Percentiles rank a stretch among this genome's conserved stretches.
Evolutionary conservation across 2,329 filamentous ascomycete genomes (phyloP).

Genomic region (Plenodomus tracheiphilus): DNA sequence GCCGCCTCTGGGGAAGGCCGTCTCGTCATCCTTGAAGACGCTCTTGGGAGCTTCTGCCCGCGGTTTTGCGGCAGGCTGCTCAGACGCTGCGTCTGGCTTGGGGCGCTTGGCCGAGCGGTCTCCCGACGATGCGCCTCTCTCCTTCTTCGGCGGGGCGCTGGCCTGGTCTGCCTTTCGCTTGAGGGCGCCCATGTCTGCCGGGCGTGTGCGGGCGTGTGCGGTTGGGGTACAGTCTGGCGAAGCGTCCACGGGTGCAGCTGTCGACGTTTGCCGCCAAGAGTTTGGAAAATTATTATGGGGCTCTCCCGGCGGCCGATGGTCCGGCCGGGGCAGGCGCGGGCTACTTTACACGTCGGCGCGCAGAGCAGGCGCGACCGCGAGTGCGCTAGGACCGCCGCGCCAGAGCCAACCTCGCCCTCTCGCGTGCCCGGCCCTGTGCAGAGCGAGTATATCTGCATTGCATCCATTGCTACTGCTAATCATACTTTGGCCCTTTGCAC

Average conservation of each 20-base stretch:
- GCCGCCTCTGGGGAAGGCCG: conserved; percentile 88
- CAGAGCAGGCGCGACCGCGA: conserved; percentile 2
- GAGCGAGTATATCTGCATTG: neutral
- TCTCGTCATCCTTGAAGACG: conserved; percentile 74
- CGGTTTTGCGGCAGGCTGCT: conserved; percentile 31
- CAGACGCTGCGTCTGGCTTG: conserved; percentile 38
- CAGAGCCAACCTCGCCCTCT: neutral
- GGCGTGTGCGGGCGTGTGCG: conserved; percentile 1
- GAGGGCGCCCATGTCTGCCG: conserved; percentile 46
- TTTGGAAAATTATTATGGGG: conserved; percentile 12
- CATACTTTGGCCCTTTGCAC: too few relatives aligned
- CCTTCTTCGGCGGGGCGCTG: conserved; percentile 34
- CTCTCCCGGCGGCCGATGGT: conserved; percentile 7
- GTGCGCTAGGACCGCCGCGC: neutral
- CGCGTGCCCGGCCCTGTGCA: too few relatives aligned
- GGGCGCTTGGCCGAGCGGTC: conserved; percentile 44
- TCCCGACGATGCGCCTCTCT: conserved; percentile 27
- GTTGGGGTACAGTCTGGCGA: too few relatives aligned
- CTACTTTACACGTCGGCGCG: conserved; percentile 4
- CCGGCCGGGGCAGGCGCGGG: neutral
- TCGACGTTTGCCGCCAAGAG: conserved; percentile 23
- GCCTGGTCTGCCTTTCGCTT: conserved; percentile 52
- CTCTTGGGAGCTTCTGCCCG: conserved; percentile 44
- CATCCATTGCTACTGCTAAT: neutral
- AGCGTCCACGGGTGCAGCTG: conserved; percentile 5